Percentiles rank a stretch among this genome's conserved stretches.
Conservation (phyloP, 176 grass and related monocot genomes). For the Paspalum notatum region DNA sequence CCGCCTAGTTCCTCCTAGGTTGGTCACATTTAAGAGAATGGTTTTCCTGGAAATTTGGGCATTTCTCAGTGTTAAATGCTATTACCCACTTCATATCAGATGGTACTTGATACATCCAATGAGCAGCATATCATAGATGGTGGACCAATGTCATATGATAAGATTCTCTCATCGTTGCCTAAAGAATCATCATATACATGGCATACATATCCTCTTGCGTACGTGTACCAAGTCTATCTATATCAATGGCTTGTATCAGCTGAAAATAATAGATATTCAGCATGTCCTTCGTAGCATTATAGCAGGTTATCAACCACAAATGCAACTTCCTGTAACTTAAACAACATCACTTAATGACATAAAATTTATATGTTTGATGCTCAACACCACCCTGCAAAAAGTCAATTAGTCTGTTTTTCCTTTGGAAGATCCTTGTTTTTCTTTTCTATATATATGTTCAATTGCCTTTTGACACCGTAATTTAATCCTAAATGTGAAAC, state of each 20-base stretch:
- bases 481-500: not conserved
- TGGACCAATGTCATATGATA: slow-evolving; percentile 16
- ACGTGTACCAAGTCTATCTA: slow-evolving; percentile 3
- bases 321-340: not conserved
- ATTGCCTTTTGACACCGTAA: slow-evolving; percentile 1
- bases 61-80: not conserved
- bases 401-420: not conserved
- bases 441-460: not conserved
- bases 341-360: not conserved
- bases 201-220: slow-evolving; percentile 19
- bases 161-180: slow-evolving; percentile 25
- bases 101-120: slow-evolving; percentile 9
- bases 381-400: not conserved
- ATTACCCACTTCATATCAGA: slow-evolving; percentile 4
- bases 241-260: slow-evolving; percentile 19
- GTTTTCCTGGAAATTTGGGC: slow-evolving; percentile 2
- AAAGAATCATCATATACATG: not conserved
- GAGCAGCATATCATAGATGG: not conserved
- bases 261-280: slow-evolving; percentile 6
- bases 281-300: not conserved
- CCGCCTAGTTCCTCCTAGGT: too few species aligned
- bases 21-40: too few species aligned
- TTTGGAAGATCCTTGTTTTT: slow-evolving; percentile 1
- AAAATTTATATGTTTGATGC: not conserved
- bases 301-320: not conserved